Percentiles rank a stretch among this genome's conserved stretches.
phyloP scores from a whole-genome alignment of 768 basidiomycete species.

The Lactarius vividus region DNA sequence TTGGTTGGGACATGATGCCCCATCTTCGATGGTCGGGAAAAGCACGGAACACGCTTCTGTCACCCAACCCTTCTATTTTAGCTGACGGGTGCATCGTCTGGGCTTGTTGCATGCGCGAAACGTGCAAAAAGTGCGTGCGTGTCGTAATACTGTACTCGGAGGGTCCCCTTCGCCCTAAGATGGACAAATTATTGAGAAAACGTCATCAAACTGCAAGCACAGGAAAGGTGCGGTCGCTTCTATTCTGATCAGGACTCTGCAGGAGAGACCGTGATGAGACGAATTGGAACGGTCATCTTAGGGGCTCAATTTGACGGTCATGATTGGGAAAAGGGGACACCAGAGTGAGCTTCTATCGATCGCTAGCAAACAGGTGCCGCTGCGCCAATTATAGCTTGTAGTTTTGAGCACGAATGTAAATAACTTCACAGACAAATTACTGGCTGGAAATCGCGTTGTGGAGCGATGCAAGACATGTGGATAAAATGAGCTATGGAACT shows the following conservation, averaged over 20 bases:
- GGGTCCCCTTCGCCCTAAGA: neutral
- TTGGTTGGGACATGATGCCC: neutral
- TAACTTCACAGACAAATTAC: neutral
- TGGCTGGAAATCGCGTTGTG: slow-evolving; percentile 1
- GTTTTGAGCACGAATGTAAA: neutral
- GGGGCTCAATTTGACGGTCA: neutral
- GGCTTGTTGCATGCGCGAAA: no score
- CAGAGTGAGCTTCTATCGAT: neutral
- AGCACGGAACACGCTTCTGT: neutral
- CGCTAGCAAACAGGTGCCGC: neutral
- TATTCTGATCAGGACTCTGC: neutral
- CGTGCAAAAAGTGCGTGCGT: neutral
- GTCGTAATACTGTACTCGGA: neutral
- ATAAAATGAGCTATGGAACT: neutral
- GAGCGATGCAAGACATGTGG: neutral
- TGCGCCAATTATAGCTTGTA: neutral
- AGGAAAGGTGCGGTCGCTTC: neutral
- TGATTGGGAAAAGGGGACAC: neutral
- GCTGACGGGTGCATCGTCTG: neutral
- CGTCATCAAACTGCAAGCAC: neutral
- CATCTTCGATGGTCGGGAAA: neutral
- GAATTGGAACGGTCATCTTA: neutral
- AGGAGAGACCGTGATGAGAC: neutral
- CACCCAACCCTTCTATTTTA: neutral
- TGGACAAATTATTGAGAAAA: neutral